A percentile compares a stretch with the other conserved stretches of the same genome.
Conservation (phyloP, 148 eudicot species). For the Vaccinium corymbosum region DNA sequence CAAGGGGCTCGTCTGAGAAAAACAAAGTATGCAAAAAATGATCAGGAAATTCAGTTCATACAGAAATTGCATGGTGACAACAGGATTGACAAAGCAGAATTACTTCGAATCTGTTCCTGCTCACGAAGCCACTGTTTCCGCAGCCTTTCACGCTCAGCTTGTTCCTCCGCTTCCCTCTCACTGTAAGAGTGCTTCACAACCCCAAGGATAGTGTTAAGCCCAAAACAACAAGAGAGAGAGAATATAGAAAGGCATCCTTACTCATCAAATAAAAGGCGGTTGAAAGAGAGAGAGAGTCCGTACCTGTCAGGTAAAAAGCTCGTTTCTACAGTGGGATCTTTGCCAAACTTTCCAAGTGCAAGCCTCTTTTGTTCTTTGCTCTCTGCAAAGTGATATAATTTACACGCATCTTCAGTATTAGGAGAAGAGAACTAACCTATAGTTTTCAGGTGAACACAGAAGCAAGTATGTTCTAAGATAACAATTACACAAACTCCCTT, state of each 20-base stretch:
- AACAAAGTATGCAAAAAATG: neutral
- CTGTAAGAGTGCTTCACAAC: constrained; percentile 56
- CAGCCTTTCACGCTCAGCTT: constrained; percentile 91
- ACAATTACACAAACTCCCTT: neutral
- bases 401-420: neutral
- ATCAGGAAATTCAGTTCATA: constrained; percentile 4
- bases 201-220: constrained; percentile 27
- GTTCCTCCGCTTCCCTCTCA: constrained; percentile 97
- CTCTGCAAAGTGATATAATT: constrained; percentile 28
- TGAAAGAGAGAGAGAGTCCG: constrained; percentile 25
- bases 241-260: neutral
- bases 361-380: constrained; percentile 35
- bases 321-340: constrained; percentile 97
- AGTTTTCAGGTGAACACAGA: neutral
- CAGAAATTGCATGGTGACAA: neutral
- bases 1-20: constrained; percentile 81
- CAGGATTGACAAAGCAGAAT: constrained; percentile 1
- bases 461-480: neutral
- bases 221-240: constrained; percentile 11
- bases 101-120: constrained; percentile 85
- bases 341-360: constrained; percentile 65
- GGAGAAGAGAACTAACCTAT: neutral
- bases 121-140: constrained; percentile 73
- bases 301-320: constrained; percentile 98
- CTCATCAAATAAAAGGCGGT: neutral